Base-by-base conservation (phyloP, 2,329 filamentous ascomycete genomes). In the Exutisphaerella laricina region DNA sequence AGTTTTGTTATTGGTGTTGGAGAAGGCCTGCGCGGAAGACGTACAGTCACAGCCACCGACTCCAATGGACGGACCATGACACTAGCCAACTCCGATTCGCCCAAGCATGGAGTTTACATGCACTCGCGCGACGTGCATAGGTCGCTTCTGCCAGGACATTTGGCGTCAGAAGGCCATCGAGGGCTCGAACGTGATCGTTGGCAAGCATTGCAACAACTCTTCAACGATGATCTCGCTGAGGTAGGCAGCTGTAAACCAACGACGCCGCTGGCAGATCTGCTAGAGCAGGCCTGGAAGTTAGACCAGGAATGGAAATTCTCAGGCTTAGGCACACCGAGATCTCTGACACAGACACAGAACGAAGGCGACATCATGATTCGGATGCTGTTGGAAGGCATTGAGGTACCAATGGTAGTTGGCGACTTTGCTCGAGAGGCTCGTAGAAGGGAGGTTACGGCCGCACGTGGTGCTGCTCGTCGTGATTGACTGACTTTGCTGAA, bases 1-100 rank as follows among this genome's bases (percentile, higher is more conserved):
- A 59, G 56, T 34, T 58, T 60, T 35, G 57, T 43, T 10, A 36
- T 55, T 16, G 55, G 56, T n/a, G 18, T 51, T 14, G 9, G 5
- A 9, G 23, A 26, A 12, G 6, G 12, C 12, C 23, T 26, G 12
- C 23, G 6, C 23, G 23, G 23, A 6, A n/a, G n/a, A n/a, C n/a
- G n/a, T n/a, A n/a, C n/a, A n/a, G n/a, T n/a, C n/a, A 26, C 23
- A 26, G 23, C 23, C 12, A 26, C 23, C 6, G 12, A 26, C 23
- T 7, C 6, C 23, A 12, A 7, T 6, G 6, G 6, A 16, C 39
- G 14, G 20, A 35, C 14, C 39, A 42, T 21, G 12, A 39, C 17
- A 25, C 16, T 4, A 12, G 28, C 14, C 17, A 18, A 16, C 14
- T 31, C n/a, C 26, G 28, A 6, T 23, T 20, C 4, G 35, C 37